Conservation (phyloP, 208 protist species). For the Wallacemonas sp. region DNA sequence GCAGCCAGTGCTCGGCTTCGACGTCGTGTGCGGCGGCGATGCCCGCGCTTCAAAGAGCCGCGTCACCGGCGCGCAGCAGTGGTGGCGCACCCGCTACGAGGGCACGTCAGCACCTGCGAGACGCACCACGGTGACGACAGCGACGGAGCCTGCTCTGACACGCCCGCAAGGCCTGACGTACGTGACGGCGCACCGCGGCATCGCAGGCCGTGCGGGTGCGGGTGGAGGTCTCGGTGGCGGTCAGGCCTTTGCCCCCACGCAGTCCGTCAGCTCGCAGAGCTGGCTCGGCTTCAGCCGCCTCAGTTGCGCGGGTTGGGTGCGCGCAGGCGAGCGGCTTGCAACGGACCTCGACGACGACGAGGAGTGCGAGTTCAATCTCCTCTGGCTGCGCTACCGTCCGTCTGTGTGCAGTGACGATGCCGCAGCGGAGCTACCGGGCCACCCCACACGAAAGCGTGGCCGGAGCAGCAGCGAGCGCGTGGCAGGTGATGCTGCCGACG, state of each 20-base stretch:
- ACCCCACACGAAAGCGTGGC: too few relatives aligned
- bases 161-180: conserved; percentile 32
- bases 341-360: conserved; percentile 29
- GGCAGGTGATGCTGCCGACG: too few relatives aligned
- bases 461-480: too few relatives aligned
- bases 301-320: conserved; percentile 52
- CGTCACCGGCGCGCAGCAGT: neutral
- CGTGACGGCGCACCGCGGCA: conserved; percentile 15
- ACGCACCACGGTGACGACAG: too few relatives aligned
- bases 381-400: conserved; percentile 16
- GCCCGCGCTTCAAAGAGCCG: conserved; percentile 11
- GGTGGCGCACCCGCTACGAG: neutral
- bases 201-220: conserved; percentile 14
- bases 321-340: conserved; percentile 34
- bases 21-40: neutral
- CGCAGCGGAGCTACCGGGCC: neutral
- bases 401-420: neutral
- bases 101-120: neutral
- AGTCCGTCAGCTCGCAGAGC: conserved; percentile 30
- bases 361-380: conserved; percentile 45
- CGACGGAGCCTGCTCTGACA: too few relatives aligned
- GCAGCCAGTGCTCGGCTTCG: too few relatives aligned
- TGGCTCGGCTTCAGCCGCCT: conserved; percentile 63
- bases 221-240: too few relatives aligned
- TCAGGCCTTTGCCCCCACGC: conserved; percentile 11